Conservation (phyloP, 352 stramenopile species). For the Peronospora farinosa region DNA sequence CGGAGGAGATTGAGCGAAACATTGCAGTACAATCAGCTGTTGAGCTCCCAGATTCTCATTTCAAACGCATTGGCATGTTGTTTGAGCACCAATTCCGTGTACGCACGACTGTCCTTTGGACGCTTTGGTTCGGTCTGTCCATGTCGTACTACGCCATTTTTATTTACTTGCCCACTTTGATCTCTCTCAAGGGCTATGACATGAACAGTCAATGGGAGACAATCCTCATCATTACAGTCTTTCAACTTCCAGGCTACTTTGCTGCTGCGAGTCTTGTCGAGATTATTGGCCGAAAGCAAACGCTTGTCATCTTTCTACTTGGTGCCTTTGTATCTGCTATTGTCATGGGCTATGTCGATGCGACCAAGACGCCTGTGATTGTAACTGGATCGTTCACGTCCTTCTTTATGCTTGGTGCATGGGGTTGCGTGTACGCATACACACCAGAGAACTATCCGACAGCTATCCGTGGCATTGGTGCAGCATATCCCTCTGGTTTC, state of each 20-base stretch:
- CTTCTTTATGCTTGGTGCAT: conserved; percentile 66
- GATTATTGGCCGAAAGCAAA: conserved; percentile 43
- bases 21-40: conserved; percentile 9
- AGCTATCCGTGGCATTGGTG: conserved; percentile 57
- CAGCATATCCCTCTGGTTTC: conserved; percentile 58
- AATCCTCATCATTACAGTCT: conserved; percentile 56
- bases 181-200: conserved; percentile 52
- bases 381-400: conserved; percentile 44
- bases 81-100: conserved; percentile 46
- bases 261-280: conserved; percentile 48
- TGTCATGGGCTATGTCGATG: conserved; percentile 52
- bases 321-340: conserved; percentile 43
- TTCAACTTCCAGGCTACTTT: conserved; percentile 61
- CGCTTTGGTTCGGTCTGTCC: conserved; percentile 59
- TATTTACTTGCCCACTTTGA: conserved; percentile 49
- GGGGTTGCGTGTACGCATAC: conserved; percentile 68
- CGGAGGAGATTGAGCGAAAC: conserved; percentile 18
- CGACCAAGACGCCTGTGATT: conserved; percentile 39
- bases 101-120: conserved; percentile 57
- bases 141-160: conserved; percentile 73
- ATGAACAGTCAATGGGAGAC: conserved; percentile 48
- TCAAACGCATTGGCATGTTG: conserved; percentile 47
- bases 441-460: conserved; percentile 74
- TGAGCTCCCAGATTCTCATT: conserved; percentile 38
- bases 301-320: conserved; percentile 48